These are phyloP conservation scores for Candida anglica DNA, from an alignment of 805 yeast genomes.

Conservation along the genomic window DNA sequence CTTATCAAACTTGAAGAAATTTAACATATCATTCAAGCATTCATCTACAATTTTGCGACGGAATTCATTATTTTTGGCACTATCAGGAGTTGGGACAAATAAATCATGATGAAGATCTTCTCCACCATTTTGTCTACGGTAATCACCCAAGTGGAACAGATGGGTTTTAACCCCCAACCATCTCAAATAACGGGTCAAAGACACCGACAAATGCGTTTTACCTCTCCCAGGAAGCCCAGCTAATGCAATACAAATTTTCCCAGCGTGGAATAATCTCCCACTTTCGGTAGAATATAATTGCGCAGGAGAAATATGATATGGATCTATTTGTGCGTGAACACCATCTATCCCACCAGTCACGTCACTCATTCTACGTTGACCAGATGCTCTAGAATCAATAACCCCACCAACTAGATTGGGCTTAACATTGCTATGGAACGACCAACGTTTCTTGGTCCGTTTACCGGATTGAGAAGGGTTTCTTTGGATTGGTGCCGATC, in stretches of 20 bases:
- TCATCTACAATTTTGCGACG: slow-evolving; percentile 57
- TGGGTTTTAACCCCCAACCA: slow-evolving; percentile 96
- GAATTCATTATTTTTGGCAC: slow-evolving; percentile 41
- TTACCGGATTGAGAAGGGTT: slow-evolving; percentile 23
- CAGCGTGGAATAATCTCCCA: slow-evolving; percentile 93
- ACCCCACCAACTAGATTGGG: slow-evolving; percentile 31
- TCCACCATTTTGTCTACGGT: slow-evolving; percentile 58
- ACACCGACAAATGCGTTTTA: slow-evolving; percentile 87
- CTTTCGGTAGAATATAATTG: slow-evolving; percentile 90
- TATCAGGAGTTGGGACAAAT: slow-evolving; percentile 51
- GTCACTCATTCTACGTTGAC: slow-evolving; percentile 32
- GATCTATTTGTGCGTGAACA: slow-evolving; percentile 61
- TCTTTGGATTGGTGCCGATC: slow-evolving; percentile 27
- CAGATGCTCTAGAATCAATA: slow-evolving; percentile 3
- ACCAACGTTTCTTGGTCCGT: slow-evolving; percentile 40
- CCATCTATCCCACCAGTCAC: slow-evolving; percentile 41
- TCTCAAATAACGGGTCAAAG: slow-evolving; percentile 84
- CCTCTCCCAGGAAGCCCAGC: slow-evolving; percentile 97
- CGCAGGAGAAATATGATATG: slow-evolving; percentile 78
- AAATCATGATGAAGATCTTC: slow-evolving; percentile 62
- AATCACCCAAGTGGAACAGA: slow-evolving; percentile 88
- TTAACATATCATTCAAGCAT: slow-evolving; percentile 65
- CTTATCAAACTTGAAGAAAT: slow-evolving; percentile 66
- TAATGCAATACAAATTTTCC: slow-evolving; percentile 81
- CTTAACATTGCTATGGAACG: slow-evolving; percentile 33